These are phyloP conservation scores for Citrus sp. DNA, from an alignment of 345 rosid species.

Conservation along the genomic window DNA sequence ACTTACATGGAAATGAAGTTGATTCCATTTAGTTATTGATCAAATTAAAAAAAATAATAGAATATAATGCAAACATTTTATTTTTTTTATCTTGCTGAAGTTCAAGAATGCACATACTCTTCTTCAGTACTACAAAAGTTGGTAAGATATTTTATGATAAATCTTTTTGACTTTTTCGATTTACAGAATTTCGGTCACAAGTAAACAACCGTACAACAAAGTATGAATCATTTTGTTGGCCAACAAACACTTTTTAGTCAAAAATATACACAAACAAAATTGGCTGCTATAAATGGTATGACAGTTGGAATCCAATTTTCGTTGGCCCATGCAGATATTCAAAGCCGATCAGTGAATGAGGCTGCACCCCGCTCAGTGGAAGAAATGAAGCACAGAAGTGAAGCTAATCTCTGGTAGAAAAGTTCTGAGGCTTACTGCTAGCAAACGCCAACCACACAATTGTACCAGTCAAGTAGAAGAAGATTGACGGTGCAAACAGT, in stretches of 20 bases:
- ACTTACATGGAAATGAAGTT: constrained; percentile 22
- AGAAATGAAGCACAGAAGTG: neutral
- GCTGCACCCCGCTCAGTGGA: neutral
- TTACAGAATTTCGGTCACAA: neutral
- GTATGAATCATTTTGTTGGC: constrained; percentile 11
- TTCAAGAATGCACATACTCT: neutral
- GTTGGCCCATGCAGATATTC: neutral
- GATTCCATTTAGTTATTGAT: constrained; percentile 22
- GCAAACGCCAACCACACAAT: constrained; percentile 84
- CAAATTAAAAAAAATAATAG: constrained; percentile 17
- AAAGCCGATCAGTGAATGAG: neutral
- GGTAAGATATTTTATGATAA: neutral
- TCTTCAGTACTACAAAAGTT: neutral
- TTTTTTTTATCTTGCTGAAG: neutral
- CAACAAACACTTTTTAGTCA: neutral
- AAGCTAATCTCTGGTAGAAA: constrained; percentile 42
- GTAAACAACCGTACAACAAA: neutral
- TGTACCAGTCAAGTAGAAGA: constrained; percentile 91
- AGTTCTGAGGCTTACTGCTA: constrained; percentile 81
- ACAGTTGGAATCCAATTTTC: neutral
- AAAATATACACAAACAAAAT: neutral
- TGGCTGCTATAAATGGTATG: neutral
- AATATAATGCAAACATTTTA: neutral
- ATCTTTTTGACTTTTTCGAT: neutral
- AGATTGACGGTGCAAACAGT: constrained; percentile 79